These are phyloP conservation scores for Salix viminalis DNA, from an alignment of 345 rosid genomes.

Conservation along the genomic window DNA sequence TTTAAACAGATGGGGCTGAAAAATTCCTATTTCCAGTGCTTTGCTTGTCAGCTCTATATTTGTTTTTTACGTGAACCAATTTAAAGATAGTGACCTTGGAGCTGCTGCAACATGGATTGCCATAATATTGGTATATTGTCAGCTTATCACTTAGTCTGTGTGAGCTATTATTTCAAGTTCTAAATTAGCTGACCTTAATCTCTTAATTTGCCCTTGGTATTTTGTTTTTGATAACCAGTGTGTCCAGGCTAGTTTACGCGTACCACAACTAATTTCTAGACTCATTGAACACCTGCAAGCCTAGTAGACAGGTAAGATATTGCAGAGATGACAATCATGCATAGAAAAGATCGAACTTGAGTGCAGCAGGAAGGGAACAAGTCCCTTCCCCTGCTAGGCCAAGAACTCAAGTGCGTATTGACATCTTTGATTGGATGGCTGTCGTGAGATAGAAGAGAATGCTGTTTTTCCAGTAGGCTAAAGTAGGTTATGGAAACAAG, in stretches of 20 bases:
- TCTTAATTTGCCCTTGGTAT: not conserved
- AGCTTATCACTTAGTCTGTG: not conserved
- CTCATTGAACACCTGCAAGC: too few species aligned
- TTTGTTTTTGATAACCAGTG: too few species aligned
- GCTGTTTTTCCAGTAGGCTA: not conserved
- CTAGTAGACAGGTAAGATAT: accelerated
- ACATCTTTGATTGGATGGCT: not conserved
- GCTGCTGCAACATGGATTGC: not conserved
- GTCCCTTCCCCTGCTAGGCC: too few species aligned
- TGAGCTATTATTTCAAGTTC: not conserved
- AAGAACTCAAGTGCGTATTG: too few species aligned
- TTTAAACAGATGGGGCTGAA: not conserved
- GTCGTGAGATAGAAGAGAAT: not conserved
- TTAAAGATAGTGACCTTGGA: not conserved
- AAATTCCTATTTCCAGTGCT: not conserved
- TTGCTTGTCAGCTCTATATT: not conserved
- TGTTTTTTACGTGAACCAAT: not conserved
- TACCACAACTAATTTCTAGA: too few species aligned
- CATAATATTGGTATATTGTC: not conserved
- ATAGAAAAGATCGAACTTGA: too few species aligned
- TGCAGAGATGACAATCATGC: too few species aligned
- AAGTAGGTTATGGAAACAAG: not conserved
- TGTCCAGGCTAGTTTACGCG: too few species aligned
- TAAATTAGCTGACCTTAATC: not conserved
- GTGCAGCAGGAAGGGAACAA: too few species aligned